Evolutionary conservation across 2,329 filamentous ascomycete species (phyloP).

Genomic region (Apiospora malaysiana): DNA sequence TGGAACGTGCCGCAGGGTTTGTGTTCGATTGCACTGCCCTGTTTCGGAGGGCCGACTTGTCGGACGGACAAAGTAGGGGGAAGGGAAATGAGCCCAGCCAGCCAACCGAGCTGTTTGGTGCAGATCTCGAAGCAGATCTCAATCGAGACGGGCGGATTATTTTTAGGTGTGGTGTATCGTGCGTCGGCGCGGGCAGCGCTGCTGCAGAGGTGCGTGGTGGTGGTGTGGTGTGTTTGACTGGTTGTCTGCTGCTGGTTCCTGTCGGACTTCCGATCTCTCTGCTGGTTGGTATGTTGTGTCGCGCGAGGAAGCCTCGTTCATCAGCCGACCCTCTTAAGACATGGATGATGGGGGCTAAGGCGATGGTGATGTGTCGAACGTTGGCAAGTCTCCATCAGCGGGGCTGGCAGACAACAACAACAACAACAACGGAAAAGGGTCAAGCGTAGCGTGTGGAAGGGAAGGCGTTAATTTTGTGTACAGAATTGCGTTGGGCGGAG

Average conservation of each 20-base stretch:
- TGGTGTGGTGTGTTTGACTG: background rate
- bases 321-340: conserved; percentile 12
- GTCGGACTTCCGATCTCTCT: conserved; percentile 19
- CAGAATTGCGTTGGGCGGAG: background rate
- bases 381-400: conserved; percentile 12
- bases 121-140: conserved; percentile 12
- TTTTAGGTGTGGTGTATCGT: background rate
- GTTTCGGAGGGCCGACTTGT: background rate
- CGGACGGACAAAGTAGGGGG: conserved; percentile 14
- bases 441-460: background rate
- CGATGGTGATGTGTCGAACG: conserved; percentile 6
- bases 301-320: conserved; percentile 13
- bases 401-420: background rate
- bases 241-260: conserved; percentile 1
- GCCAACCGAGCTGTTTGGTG: conserved; percentile 8
- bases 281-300: conserved; percentile 5
- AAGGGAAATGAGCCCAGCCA: conserved; percentile 2
- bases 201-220: background rate
- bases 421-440: background rate
- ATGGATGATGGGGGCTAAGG: conserved; percentile 9
- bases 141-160: background rate
- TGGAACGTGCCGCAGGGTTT: background rate
- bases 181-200: background rate
- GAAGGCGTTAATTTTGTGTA: background rate
- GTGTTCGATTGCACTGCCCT: conserved; percentile 4